phyloP scores from a whole-genome alignment of 371 early-diverging fungal species.

The Parasitella parasitica region DNA sequence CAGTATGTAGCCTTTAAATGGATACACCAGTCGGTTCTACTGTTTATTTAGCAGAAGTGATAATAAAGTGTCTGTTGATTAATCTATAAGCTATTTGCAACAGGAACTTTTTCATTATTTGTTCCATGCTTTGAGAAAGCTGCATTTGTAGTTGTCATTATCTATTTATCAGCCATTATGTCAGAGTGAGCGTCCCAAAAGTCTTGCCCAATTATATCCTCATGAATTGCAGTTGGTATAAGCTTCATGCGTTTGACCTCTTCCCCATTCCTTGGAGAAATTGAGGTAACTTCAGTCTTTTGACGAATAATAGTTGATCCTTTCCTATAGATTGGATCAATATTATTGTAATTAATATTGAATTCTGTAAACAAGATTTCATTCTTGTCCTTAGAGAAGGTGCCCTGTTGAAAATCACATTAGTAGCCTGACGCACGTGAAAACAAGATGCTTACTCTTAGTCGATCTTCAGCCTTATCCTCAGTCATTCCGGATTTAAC shows the following conservation, averaged over 20 bases:
- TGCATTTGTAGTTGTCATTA: no score
- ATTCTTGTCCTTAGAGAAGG: constrained; percentile 85
- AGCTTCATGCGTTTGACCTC: constrained; percentile 34
- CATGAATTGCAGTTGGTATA: constrained; percentile 58
- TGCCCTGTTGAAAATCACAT: no score
- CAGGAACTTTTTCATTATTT: no score
- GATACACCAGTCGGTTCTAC: no score
- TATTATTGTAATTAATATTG: constrained; percentile 85
- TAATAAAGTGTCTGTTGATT: no score
- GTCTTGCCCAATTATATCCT: constrained; percentile 84
- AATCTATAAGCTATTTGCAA: no score
- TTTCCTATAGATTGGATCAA: constrained; percentile 82
- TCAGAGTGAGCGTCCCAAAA: constrained; percentile 74
- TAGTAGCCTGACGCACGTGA: no score
- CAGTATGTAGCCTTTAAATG: no score
- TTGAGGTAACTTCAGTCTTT: constrained; percentile 40
- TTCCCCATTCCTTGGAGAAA: constrained; percentile 38
- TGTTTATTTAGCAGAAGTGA: no score
- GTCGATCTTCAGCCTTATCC: constrained; percentile 64
- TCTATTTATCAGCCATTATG: constrained; percentile 14
- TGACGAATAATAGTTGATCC: constrained; percentile 79
- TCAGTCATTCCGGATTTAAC: constrained; percentile 68
- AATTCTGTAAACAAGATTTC: constrained; percentile 85
- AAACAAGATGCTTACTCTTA: constrained; percentile 52
- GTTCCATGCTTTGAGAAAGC: background rate